Conservation (phyloP, 108 stramenopile genomes). For the Pseudonitzschia pungens region DNA sequence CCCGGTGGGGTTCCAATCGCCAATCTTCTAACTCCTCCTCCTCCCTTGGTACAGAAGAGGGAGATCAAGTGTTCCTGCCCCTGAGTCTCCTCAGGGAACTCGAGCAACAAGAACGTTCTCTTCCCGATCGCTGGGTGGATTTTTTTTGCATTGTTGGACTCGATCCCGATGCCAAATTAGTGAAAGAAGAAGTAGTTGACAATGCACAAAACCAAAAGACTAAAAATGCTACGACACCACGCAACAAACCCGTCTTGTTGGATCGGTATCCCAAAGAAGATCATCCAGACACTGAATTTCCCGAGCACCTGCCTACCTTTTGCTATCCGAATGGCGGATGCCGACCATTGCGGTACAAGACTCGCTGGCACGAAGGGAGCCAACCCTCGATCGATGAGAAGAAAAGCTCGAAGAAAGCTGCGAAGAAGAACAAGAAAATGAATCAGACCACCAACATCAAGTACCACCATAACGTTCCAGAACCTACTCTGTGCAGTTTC, state of each 20-base stretch:
- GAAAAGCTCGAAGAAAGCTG: neutral
- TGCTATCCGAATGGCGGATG: slow-evolving; percentile 72
- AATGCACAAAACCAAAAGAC: neutral
- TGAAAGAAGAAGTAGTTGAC: slow-evolving; percentile 10
- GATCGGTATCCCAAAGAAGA: slow-evolving; percentile 69
- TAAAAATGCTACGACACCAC: slow-evolving; percentile 23
- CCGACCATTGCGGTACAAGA: neutral
- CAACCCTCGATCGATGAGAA: neutral
- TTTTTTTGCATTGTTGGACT: slow-evolving; percentile 62
- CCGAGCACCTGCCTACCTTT: slow-evolving; percentile 61
- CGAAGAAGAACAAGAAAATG: neutral
- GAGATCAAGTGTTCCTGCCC: neutral
- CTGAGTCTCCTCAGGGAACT: neutral
- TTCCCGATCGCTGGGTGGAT: slow-evolving; percentile 54
- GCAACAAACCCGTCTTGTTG: slow-evolving; percentile 44
- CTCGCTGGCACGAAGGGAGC: neutral
- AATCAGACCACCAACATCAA: neutral
- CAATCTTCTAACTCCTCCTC: neutral
- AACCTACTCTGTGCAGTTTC: slow-evolving; percentile 63
- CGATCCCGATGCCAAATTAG: slow-evolving; percentile 7
- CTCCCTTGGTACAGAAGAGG: neutral
- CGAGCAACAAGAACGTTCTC: neutral
- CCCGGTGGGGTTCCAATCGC: neutral
- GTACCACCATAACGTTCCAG: slow-evolving; percentile 10
- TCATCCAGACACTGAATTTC: slow-evolving; percentile 60